These are phyloP conservation scores for Domatiomyces catenatus DNA, from an alignment of 2,329 filamentous ascomycete species.

Conservation along the genomic window DNA sequence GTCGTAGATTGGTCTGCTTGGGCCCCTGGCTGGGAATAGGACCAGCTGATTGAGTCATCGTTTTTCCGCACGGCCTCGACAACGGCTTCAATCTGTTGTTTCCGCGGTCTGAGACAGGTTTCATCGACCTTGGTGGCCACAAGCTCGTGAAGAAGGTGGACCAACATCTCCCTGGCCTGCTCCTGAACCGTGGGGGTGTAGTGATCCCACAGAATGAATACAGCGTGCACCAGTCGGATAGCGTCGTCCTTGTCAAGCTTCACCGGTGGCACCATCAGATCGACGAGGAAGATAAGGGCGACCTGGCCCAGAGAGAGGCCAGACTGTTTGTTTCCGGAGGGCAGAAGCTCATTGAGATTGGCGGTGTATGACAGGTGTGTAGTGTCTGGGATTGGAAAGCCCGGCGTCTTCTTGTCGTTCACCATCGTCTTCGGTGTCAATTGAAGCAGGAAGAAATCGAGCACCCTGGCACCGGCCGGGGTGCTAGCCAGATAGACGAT, in stretches of 20 bases:
- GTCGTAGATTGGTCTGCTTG: slow-evolving; percentile 47
- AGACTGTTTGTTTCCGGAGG: slow-evolving; percentile 76
- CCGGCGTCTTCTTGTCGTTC: slow-evolving; percentile 63
- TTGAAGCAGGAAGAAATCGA: slow-evolving; percentile 83
- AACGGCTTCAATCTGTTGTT: slow-evolving; percentile 67
- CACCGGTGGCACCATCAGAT: slow-evolving; percentile 86
- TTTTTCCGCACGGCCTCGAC: slow-evolving; percentile 76
- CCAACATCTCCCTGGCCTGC: slow-evolving; percentile 91
- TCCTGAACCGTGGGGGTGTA: slow-evolving; percentile 91
- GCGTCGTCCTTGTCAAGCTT: slow-evolving; percentile 65
- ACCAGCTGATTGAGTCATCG: slow-evolving; percentile 75
- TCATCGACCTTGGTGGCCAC: slow-evolving; percentile 69
- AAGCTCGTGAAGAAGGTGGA: slow-evolving; percentile 90
- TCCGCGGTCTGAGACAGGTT: slow-evolving; percentile 48
- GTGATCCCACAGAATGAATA: slow-evolving; percentile 92
- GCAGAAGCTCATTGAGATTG: slow-evolving; percentile 62
- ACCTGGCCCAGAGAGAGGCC: slow-evolving; percentile 87
- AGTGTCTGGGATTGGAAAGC: slow-evolving; percentile 45
- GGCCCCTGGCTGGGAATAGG: slow-evolving; percentile 52
- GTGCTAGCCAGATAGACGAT: slow-evolving; percentile 89
- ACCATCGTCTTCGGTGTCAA: slow-evolving; percentile 96
- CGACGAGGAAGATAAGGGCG: slow-evolving; percentile 82
- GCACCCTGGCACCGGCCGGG: slow-evolving; percentile 70
- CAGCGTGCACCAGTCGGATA: slow-evolving; percentile 74
- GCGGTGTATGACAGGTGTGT: slow-evolving; percentile 73